Conservation (phyloP, 1,284 basidiomycete genomes). For the Sporisorium reilianum region DNA sequence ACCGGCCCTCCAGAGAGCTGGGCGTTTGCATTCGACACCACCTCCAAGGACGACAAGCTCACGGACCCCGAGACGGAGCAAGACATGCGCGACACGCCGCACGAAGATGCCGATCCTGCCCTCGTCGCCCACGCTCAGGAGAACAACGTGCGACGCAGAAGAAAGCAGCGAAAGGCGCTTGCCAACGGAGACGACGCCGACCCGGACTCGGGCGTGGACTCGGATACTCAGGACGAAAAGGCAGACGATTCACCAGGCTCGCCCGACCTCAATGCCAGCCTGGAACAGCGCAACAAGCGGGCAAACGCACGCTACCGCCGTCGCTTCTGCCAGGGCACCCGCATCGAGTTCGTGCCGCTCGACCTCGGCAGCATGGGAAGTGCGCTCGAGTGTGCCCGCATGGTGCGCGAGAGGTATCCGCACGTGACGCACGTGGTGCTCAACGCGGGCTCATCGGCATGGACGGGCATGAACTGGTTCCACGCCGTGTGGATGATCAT, state of each 20-base stretch:
- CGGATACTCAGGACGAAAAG: constrained; percentile 13
- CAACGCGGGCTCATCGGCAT: constrained; percentile 68
- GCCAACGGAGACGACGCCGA: constrained; percentile 34
- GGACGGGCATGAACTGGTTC: constrained; percentile 66
- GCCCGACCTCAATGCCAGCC: constrained; percentile 35
- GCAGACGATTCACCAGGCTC: constrained; percentile 15
- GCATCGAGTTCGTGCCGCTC: constrained; percentile 66
- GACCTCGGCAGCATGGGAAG: constrained; percentile 67
- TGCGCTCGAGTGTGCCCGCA: constrained; percentile 61
- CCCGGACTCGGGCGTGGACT: constrained; percentile 4
- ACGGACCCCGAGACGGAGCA: constrained; percentile 40
- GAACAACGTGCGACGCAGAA: constrained; percentile 42
- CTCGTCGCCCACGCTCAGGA: constrained; percentile 52
- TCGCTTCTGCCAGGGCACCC: constrained; percentile 61
- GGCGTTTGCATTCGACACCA: constrained; percentile 44
- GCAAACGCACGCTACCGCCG: constrained; percentile 61
- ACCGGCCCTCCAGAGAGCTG: constrained; percentile 51
- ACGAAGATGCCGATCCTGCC: constrained; percentile 58
- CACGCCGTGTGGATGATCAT: constrained; percentile 61
- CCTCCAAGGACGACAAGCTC: constrained; percentile 48
- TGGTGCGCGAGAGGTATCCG: constrained; percentile 54
- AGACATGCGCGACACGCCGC: constrained; percentile 50
- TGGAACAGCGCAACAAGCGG: constrained; percentile 50
- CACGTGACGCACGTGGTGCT: constrained; percentile 69
- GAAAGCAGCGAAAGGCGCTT: constrained; percentile 46